Percentiles rank a stretch among this genome's conserved stretches.
Conservation (phyloP, 2,329 filamentous ascomycete genomes). For the Didymellaceae sp. region DNA sequence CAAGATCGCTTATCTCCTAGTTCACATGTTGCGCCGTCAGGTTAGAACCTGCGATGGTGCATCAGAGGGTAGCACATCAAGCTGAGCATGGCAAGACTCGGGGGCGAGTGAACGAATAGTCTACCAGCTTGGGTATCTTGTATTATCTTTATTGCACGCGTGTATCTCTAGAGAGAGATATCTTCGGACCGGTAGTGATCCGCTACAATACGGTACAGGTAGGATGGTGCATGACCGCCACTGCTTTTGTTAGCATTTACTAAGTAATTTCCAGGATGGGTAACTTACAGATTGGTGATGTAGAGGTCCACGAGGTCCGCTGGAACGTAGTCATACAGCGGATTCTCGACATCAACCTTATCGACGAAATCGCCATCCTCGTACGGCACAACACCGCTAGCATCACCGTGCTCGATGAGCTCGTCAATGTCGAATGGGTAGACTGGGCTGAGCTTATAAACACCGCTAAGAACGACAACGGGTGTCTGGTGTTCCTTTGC, state of each 20-base stretch:
- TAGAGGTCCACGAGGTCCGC: slow-evolving; percentile 79
- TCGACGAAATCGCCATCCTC: slow-evolving; percentile 81
- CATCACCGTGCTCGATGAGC: slow-evolving; percentile 85
- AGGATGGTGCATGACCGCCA: slow-evolving; percentile 72
- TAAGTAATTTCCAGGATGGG: slow-evolving; percentile 14
- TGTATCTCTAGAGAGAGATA: slow-evolving; percentile 61
- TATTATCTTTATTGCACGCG: too few species aligned
- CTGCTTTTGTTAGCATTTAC: slow-evolving; percentile 47
- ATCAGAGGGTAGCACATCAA: too few species aligned
- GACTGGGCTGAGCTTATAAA: slow-evolving; percentile 92
- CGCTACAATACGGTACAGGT: slow-evolving; percentile 74
- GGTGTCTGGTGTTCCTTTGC: slow-evolving; percentile 82
- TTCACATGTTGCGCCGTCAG: too few species aligned
- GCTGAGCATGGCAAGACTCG: too few species aligned
- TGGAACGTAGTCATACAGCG: slow-evolving; percentile 81
- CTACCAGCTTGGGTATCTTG: too few species aligned
- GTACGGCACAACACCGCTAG: slow-evolving; percentile 76
- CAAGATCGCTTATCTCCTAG: too few species aligned
- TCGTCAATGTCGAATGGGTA: slow-evolving; percentile 83
- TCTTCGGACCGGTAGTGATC: slow-evolving; percentile 80
- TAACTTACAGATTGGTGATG: slow-evolving; percentile 79
- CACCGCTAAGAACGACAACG: slow-evolving; percentile 86
- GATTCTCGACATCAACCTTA: slow-evolving; percentile 77
- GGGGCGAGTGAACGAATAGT: too few species aligned
- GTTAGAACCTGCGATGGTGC: too few species aligned